Evolutionary conservation across 495 filamentous ascomycete genomes (phyloP).

Genomic region (Neurospora hispaniola): DNA sequence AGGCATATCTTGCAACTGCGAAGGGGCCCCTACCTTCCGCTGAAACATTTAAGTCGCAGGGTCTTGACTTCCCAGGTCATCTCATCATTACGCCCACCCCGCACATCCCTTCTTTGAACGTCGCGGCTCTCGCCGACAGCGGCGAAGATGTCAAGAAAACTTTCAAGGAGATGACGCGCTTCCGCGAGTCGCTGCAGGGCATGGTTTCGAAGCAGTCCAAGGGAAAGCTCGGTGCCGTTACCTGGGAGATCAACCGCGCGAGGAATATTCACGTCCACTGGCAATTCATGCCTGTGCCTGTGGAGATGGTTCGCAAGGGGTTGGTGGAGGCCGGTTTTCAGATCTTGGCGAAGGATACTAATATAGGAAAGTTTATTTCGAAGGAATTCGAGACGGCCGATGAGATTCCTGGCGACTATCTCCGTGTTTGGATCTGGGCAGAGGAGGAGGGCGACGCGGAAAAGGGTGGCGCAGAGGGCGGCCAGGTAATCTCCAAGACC

Average conservation of each 20-base stretch:
- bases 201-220: constrained; percentile 50
- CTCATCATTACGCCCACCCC: constrained; percentile 82
- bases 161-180: constrained; percentile 69
- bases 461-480: constrained; percentile 21
- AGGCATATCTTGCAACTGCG: constrained; percentile 79
- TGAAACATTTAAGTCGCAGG: constrained; percentile 46
- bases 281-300: constrained; percentile 80
- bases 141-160: constrained; percentile 40
- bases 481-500: constrained; percentile 33
- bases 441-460: constrained; percentile 19
- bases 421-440: constrained; percentile 74
- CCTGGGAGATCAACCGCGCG: constrained; percentile 76
- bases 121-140: constrained; percentile 40
- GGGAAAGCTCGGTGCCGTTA: constrained; percentile 63
- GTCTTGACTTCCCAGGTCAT: constrained; percentile 69
- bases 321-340: constrained; percentile 76
- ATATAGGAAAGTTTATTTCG: constrained; percentile 47
- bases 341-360: constrained; percentile 68
- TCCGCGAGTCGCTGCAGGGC: constrained; percentile 57
- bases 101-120: constrained; percentile 46
- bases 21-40: constrained; percentile 75
- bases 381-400: constrained; percentile 28
- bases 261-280: constrained; percentile 81
- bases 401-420: constrained; percentile 55
- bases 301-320: constrained; percentile 49